Percentiles rank a stretch among this genome's conserved stretches.
phyloP scores from a whole-genome alignment of 805 yeast species.

The Metahyphopichia silvanorum region DNA sequence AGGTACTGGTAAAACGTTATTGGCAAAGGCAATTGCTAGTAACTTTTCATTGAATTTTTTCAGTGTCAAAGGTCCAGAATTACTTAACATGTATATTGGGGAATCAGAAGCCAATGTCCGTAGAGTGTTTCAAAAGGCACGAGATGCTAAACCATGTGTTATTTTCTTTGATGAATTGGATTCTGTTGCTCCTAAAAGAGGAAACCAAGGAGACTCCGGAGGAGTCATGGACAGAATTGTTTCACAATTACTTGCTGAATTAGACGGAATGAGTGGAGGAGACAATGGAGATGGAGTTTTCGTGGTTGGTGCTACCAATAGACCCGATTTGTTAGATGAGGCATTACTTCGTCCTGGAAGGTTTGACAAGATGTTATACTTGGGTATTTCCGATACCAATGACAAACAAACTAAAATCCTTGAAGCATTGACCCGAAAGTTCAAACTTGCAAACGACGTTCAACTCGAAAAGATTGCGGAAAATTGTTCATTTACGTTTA shows the following conservation, averaged over 20 bases:
- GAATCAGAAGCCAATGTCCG: constrained; percentile 98
- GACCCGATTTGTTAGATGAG: constrained; percentile 94
- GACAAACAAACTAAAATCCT: constrained; percentile 84
- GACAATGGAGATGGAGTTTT: constrained; percentile 73
- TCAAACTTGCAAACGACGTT: constrained; percentile 57
- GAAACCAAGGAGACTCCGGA: constrained; percentile 98
- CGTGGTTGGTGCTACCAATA: constrained; percentile 97
- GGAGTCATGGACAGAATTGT: constrained; percentile 99
- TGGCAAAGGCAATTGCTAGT: constrained; percentile 97
- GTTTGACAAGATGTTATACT: constrained; percentile 90
- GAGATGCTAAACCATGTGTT: constrained; percentile 97
- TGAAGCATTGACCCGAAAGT: constrained; percentile 85
- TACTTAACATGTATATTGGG: constrained; percentile 96
- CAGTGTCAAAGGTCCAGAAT: constrained; percentile 96
- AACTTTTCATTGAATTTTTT: constrained; percentile 91
- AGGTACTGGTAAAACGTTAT: constrained; percentile 93
- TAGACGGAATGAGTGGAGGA: constrained; percentile 93
- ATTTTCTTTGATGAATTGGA: constrained; percentile 96
- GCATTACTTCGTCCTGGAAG: constrained; percentile 92
- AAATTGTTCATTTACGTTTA: constrained; percentile 81
- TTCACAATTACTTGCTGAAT: constrained; percentile 88
- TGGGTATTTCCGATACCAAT: constrained; percentile 90
- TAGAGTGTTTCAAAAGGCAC: constrained; percentile 86
- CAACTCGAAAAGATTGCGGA: constrained; percentile 58
- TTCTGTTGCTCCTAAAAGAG: constrained; percentile 97